Base-by-base conservation (phyloP, 2,329 filamentous ascomycete species). In the Aspergillus nomiae region DNA sequence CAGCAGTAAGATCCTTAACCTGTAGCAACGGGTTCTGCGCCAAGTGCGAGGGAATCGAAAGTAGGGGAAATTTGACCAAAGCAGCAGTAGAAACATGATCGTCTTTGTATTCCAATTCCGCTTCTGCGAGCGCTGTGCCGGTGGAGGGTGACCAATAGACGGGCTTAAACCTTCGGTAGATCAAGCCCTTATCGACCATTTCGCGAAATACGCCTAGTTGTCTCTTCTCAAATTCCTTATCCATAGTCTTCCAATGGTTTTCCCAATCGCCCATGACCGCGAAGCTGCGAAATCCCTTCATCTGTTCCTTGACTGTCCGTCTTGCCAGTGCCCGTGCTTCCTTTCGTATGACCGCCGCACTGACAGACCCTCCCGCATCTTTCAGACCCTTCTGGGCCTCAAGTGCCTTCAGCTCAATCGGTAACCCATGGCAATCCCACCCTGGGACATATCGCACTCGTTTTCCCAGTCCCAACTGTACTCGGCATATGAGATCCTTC, bases 401-500 rank as follows among this genome's bases (percentile, higher is more conserved):
- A 19, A 99, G 85, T 28, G 94, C 95, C 80, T 98, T 99, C 71
- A 98, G 85, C 83, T 99, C 95, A 73, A 99, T 99, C 1, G 95
- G 95, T 56, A 99, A 85, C 0, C 95, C 95, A 82, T 99, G 95
- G 69, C 95, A 99, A 76, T 99, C 96, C 95, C 95, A 99, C 53
- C 95, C 94, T 2, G 95, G 95, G 19, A 93, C 84, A 73, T 96
- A 99, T 45, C 88, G 84, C 38, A 98, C 89, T 65, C 87, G 85
- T 69, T 86, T 89, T 21, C 92, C 95, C 73, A 90, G 86, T 64
- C 91, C 88, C 64, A 98, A 82, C 80, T 97, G 89, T 65, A 90
- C 88, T 46, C 95, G 87, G 70, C 93, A 85, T 65, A 96, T 92
- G 72, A 98, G 91, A 78, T 99, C 95, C 82, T 99, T 99, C 63